Conservation (phyloP, 2,329 filamentous ascomycete genomes). For the Fusarium aywerte region DNA sequence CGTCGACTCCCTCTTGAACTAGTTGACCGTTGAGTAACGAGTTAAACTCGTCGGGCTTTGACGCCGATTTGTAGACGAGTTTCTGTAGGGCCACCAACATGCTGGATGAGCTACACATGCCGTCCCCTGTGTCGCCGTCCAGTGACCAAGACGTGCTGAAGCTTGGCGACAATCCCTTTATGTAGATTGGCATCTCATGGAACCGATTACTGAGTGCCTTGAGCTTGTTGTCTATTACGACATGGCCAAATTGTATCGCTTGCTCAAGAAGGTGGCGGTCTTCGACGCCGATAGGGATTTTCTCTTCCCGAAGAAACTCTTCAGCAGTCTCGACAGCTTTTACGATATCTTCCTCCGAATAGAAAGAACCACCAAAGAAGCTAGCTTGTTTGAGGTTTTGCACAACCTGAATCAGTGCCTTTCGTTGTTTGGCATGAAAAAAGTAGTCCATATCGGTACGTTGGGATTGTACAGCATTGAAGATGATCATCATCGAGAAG, state of each 20-base stretch:
- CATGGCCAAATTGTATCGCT: conserved; percentile 73
- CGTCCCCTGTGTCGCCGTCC: conserved; percentile 61
- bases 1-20: conserved; percentile 53
- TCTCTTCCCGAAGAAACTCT: conserved; percentile 72
- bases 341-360: conserved; percentile 69
- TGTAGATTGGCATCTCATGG: conserved; percentile 81
- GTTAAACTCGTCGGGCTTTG: conserved; percentile 58
- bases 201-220: conserved; percentile 75
- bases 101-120: conserved; percentile 60
- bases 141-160: conserved; percentile 75
- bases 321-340: conserved; percentile 73
- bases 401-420: conserved; percentile 74
- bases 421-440: conserved; percentile 80
- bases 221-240: conserved; percentile 67
- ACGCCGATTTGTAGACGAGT: conserved; percentile 59
- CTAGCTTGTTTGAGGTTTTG: conserved; percentile 83
- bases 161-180: conserved; percentile 73
- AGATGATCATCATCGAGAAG: conserved; percentile 84
- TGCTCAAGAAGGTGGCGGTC: conserved; percentile 71
- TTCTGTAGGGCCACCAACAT: conserved; percentile 65
- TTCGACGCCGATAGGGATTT: conserved; percentile 65
- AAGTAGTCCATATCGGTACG: conserved; percentile 87
- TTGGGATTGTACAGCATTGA: conserved; percentile 90
- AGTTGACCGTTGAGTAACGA: conserved; percentile 60
- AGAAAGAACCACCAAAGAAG: conserved; percentile 86